A percentile compares a stretch with the other conserved stretches of the same genome.
Evolutionary conservation across 2,329 filamentous ascomycete genomes (phyloP).

Genomic region (Cytospora piceae): DNA sequence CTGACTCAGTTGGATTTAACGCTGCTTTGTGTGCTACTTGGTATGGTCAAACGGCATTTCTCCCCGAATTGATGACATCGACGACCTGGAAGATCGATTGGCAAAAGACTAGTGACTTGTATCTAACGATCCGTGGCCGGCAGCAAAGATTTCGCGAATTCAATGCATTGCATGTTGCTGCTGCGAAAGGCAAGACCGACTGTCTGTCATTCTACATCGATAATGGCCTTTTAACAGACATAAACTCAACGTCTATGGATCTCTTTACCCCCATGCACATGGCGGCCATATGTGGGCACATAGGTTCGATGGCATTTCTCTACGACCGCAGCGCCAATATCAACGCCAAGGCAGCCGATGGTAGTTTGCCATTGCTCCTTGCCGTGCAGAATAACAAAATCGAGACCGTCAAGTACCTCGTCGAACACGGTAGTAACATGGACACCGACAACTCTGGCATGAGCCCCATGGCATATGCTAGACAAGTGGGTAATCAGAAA

Average conservation of each 20-base stretch:
- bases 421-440: background rate
- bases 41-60: background rate
- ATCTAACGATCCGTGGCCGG: too few species aligned
- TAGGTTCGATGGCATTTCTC: background rate
- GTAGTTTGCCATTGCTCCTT: background rate
- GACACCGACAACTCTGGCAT: background rate
- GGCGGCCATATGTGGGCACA: too few species aligned
- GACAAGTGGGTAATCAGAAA: background rate
- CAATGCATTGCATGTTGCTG: background rate
- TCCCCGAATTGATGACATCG: background rate
- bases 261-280: too few species aligned
- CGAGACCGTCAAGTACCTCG: background rate
- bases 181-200: background rate
- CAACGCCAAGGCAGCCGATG: background rate
- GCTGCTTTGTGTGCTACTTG: background rate
- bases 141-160: accelerated
- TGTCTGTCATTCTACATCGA: too few species aligned
- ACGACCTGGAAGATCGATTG: too few species aligned
- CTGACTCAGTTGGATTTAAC: background rate
- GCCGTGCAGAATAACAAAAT: background rate
- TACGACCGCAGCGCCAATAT: background rate
- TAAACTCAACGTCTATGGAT: too few species aligned
- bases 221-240: too few species aligned
- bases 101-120: background rate
- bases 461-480: background rate